These are phyloP conservation scores for Trichoderma koningiopsis DNA, from an alignment of 2,329 filamentous ascomycete genomes.

Conservation along the genomic window DNA sequence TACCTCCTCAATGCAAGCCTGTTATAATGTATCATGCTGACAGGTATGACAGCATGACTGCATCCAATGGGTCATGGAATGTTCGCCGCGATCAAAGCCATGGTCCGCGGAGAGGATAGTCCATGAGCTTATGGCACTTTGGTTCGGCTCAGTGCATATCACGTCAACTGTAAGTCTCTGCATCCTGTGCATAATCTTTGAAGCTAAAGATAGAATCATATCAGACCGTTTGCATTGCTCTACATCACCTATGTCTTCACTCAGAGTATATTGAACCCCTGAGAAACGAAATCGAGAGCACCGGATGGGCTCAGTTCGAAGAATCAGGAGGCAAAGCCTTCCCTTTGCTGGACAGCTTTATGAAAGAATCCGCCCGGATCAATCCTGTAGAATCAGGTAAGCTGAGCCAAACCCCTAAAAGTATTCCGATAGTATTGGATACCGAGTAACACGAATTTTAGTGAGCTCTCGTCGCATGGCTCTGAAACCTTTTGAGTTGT, in stretches of 20 bases:
- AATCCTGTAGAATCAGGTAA: slow-evolving; percentile 13
- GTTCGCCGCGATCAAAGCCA: neutral
- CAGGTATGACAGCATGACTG: neutral
- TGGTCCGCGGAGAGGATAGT: slow-evolving; percentile 13
- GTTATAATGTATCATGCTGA: neutral
- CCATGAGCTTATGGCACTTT: slow-evolving; percentile 8
- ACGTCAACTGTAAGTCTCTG: neutral
- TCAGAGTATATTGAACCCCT: slow-evolving; percentile 1
- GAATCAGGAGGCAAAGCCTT: slow-evolving; percentile 9
- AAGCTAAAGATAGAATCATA: neutral
- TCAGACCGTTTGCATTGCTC: slow-evolving; percentile 11
- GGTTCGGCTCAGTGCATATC: slow-evolving; percentile 15
- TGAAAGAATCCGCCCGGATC: slow-evolving; percentile 14
- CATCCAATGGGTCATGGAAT: slow-evolving; percentile 14
- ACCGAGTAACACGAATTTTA: neutral
- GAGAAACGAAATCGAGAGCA: neutral
- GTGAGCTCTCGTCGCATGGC: slow-evolving; percentile 20
- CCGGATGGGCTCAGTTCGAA: neutral
- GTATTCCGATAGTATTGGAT: neutral
- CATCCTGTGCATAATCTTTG: no score
- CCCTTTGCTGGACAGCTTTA: slow-evolving; percentile 8
- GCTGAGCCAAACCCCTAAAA: neutral
- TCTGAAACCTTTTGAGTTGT: slow-evolving; percentile 1
- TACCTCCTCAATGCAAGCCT: neutral
- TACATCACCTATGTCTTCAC: slow-evolving; percentile 6